phyloP scores from a whole-genome alignment of 805 yeast genomes.

The Tetrapisispora phaffii region DNA sequence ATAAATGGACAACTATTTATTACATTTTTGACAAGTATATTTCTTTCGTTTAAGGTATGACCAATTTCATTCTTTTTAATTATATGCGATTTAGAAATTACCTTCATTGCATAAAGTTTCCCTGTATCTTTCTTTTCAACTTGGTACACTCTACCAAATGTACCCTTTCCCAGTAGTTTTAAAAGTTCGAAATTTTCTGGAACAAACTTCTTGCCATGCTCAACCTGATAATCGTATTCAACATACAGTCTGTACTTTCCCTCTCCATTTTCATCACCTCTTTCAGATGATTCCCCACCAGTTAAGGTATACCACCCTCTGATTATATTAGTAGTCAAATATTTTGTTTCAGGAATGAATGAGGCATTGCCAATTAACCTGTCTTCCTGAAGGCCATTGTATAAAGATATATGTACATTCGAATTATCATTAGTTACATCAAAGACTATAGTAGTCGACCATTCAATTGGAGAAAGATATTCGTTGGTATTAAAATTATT shows the following conservation, averaged over 20 bases:
- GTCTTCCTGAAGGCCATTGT: constrained; percentile 76
- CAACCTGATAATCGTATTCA: constrained; percentile 58
- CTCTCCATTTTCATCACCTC: background rate
- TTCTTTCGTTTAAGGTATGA: constrained; percentile 94
- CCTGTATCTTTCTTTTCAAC: constrained; percentile 84
- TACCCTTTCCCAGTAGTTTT: constrained; percentile 86
- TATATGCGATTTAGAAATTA: constrained; percentile 84
- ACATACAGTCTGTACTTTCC: constrained; percentile 31
- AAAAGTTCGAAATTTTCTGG: constrained; percentile 91
- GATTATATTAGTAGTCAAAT: background rate
- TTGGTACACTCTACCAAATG: constrained; percentile 96
- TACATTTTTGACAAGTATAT: constrained; percentile 85
- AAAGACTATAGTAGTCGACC: constrained; percentile 88
- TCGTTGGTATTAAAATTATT: background rate
- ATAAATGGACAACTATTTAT: constrained; percentile 81
- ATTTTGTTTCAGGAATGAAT: constrained; percentile 28
- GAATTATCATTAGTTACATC: constrained; percentile 84
- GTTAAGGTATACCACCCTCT: background rate
- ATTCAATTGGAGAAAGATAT: background rate
- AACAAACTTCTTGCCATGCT: constrained; percentile 67
- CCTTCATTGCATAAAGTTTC: constrained; percentile 95
- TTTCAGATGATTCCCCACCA: background rate
- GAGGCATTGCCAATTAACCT: constrained; percentile 77
- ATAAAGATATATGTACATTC: constrained; percentile 77
- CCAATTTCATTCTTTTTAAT: constrained; percentile 95